Percentiles rank a stretch among this genome's conserved stretches.
These are phyloP conservation scores for Pseudopithomyces chartarum DNA, from an alignment of 2,329 filamentous ascomycete species.

Conservation along the genomic window DNA sequence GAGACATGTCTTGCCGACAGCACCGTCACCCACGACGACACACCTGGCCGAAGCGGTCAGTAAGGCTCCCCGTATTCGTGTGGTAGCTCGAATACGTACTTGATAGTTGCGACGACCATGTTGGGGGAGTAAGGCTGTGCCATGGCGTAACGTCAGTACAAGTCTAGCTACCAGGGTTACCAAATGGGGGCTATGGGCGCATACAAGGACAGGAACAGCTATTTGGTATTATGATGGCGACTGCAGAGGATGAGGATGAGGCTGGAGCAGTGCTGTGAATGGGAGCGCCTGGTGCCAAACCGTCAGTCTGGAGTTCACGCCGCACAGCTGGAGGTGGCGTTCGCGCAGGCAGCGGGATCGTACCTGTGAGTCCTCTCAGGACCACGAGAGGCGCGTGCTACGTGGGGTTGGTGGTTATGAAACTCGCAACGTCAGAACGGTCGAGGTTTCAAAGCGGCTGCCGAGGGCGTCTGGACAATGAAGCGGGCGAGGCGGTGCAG, in stretches of 20 bases:
- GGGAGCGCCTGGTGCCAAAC: conserved; percentile 32
- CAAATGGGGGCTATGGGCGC: not conserved
- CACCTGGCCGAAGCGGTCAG: conserved; percentile 64
- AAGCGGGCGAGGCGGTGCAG: conserved; percentile 21
- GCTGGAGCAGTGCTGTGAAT: conserved; percentile 41
- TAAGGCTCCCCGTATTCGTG: not conserved
- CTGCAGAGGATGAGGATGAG: conserved; percentile 21
- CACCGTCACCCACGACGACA: conserved; percentile 98
- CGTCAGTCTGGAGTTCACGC: conserved; percentile 30
- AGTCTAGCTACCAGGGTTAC: not conserved
- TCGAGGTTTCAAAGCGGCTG: conserved; percentile 38
- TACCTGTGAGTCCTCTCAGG: conserved; percentile 39
- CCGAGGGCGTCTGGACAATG: conserved; percentile 27
- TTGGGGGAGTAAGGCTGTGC: conserved; percentile 15
- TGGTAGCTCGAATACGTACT: conserved; percentile 34
- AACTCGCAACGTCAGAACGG: conserved; percentile 45
- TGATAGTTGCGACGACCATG: conserved; percentile 51
- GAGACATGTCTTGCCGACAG: conserved; percentile 98
- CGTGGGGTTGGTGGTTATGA: conserved; percentile 40
- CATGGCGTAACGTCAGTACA: not conserved
- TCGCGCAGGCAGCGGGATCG: conserved; percentile 25
- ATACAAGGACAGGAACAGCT: not conserved
- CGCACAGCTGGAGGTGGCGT: conserved; percentile 23
- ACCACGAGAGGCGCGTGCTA: conserved; percentile 41
- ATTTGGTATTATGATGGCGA: conserved; percentile 1